Base-by-base conservation (phyloP, 139 green algal genomes). In the Closterium sp. region DNA sequence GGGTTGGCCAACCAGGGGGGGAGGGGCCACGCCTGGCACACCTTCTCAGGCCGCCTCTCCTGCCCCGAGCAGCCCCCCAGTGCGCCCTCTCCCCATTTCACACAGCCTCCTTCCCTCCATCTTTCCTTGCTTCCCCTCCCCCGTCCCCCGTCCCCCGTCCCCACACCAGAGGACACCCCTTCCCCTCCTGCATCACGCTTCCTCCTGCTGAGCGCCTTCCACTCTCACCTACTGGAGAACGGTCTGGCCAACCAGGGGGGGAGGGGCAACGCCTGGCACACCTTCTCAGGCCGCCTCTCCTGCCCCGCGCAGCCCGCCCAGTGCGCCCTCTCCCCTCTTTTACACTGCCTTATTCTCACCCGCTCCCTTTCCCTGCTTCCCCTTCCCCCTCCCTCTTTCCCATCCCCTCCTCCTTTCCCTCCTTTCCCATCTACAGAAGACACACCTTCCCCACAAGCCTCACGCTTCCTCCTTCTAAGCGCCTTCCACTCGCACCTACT, bases 401-500 rank as follows among this genome's bases (percentile, higher is more conserved):
- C 62, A 27, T 27, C n/a, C n/a, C n/a, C n/a, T n/a, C n/a, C n/a
- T n/a, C n/a, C n/a, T 79, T 24, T 24, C 17, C 62, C 17, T 11
- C 17, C 50, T 9, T 73, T 73, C 29, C 50, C 50, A 9, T 73
- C 50, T 17, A 1, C 50, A 79, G 62, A 79, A 0, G 62, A 79
- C 62, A 79, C 62, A 0, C 62, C 62, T 3, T 22, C 17, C 19
- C 62, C 62, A 6, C 62, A 22, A 22, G 17, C 62, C 1, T 79
- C 62, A 4, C 62, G 90, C 86, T 92, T 92, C 79, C 24, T 62
- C 38, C 19, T 92, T 0, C 31, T 62, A 27, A 92, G 90, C 42
- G 42, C 50, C 27, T 92, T 92, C 73, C 70, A 92, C 24, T n/a
- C 28, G 79, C 19, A 31, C 42, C 22, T 92, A 32, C 73, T 92